Evolutionary conservation across 2,329 filamentous ascomycete genomes (phyloP), one percentile per base, ranked within the genome.

Genomic region (Hyphodiscus sp.): DNA sequence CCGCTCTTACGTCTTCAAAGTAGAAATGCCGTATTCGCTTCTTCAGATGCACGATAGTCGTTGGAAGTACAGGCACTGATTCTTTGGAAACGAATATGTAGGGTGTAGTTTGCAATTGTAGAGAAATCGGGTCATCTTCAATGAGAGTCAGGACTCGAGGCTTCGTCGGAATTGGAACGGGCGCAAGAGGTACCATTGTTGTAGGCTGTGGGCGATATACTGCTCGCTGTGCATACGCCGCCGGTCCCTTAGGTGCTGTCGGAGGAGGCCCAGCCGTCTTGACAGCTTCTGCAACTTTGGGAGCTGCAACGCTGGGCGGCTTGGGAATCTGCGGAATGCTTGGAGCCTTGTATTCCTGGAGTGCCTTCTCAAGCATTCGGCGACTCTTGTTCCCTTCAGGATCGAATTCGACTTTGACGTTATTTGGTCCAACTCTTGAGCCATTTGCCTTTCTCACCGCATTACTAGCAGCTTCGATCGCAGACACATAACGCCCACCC

Each of bases 81-180:
- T 85, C 81, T 61, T 89, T 82, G n/a, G 89, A 79, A 53, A 99
- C 86, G 67, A 95, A 96, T 41, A 97, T 85, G 67, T 96, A 96
- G 0, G 94, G 94, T 55, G 89, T 85, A 49, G 83, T 81, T 65
- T 86, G 83, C 49, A 96, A 81, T 59, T 85, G 83, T 33, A 79
- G 74, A 20, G 87, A 73, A 44, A 95, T 78, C 2, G 80, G 81
- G 49, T 74, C 67, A 7, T 58, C 59, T 50, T 91, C 88, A 26
- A 89, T 74, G 9, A 83, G 65, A 19, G 79, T 74, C 51, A 79
- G 73, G 20, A 74, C 69, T 62, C 75, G 72, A 54, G 79, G 71
- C 57, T 74, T 76, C 44, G 67, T 71, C 50, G 72, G 71, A 38
- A 68, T 68, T 60, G 74, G 47, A 41, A 51, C 47, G 29, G 56